Conservation (phyloP, 164 flowering plant genomes). For the Akebia trifoliata region DNA sequence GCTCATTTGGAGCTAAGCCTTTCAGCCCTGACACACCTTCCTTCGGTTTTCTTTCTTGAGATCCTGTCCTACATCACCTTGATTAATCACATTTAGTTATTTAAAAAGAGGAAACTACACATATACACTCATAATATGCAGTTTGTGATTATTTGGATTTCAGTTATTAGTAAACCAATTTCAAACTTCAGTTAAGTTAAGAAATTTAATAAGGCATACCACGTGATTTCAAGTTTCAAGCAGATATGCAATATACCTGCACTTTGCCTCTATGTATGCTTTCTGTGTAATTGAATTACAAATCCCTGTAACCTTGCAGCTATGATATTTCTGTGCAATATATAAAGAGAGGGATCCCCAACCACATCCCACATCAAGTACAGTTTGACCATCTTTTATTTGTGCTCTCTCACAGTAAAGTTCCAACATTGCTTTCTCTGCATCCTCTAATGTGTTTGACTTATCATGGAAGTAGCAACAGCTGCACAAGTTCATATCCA, state of each 20-base stretch:
- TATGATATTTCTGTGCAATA: slow-evolving; percentile 2
- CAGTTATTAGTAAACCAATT: no score
- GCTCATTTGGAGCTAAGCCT: no score
- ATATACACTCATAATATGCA: no score
- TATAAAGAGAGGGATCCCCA: not conserved
- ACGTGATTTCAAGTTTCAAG: no score
- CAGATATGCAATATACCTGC: not conserved
- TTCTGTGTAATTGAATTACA: not conserved
- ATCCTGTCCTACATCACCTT: no score
- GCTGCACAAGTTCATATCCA: not conserved
- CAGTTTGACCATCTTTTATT: slow-evolving; percentile 6
- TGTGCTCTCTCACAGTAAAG: slow-evolving; percentile 6
- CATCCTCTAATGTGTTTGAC: slow-evolving; percentile 2
- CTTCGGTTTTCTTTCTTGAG: no score
- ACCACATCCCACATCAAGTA: slow-evolving; percentile 11
- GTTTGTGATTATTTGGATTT: no score
- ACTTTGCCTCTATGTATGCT: not conserved
- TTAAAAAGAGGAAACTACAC: no score
- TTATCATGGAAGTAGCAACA: not conserved
- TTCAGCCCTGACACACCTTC: no score
- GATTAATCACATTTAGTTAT: no score
- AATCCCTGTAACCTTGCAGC: slow-evolving; percentile 4
- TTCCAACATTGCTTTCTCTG: slow-evolving; percentile 5
- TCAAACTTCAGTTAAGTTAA: not conserved
- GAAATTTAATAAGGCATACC: not conserved